Conservation (phyloP, 2,329 filamentous ascomycete species). For the Colletotrichum australisinense region DNA sequence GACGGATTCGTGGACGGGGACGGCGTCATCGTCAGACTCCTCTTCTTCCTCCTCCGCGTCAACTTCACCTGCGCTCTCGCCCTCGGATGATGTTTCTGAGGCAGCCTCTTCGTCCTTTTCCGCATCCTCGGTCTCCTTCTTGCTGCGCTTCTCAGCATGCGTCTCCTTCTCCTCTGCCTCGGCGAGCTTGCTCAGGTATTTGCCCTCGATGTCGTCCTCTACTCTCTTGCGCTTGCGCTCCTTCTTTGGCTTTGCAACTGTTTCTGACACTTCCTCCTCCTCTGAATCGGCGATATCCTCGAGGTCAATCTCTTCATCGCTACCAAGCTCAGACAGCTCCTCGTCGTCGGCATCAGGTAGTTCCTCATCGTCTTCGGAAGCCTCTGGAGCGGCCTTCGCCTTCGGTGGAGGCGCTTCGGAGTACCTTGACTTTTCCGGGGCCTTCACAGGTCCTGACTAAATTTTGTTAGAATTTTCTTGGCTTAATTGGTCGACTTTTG, state of each 20-base stretch:
- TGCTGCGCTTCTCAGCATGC: slow-evolving; percentile 66
- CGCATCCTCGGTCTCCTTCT: slow-evolving; percentile 53
- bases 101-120: slow-evolving; percentile 59
- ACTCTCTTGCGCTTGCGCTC: slow-evolving; percentile 76
- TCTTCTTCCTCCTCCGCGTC: slow-evolving; percentile 56
- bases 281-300: not conserved
- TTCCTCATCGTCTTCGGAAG: slow-evolving; percentile 43
- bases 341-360: slow-evolving; percentile 46
- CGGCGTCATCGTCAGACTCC: slow-evolving; percentile 52
- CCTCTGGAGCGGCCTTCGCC: slow-evolving; percentile 44
- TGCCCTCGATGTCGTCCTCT: slow-evolving; percentile 76
- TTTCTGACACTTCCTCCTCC: slow-evolving; percentile 54
- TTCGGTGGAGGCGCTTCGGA: slow-evolving; percentile 47
- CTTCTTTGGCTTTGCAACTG: slow-evolving; percentile 53
- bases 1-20: slow-evolving; percentile 69
- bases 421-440: slow-evolving; percentile 59
- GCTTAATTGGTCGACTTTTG: not conserved
- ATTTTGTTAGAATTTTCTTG: slow-evolving; percentile 35
- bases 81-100: slow-evolving; percentile 45
- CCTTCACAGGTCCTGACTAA: slow-evolving; percentile 64
- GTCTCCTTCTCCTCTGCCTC: slow-evolving; percentile 67
- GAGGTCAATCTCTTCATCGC: slow-evolving; percentile 43
- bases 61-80: slow-evolving; percentile 47
- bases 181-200: slow-evolving; percentile 75
- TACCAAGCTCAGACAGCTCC: slow-evolving; percentile 26